Evolutionary conservation across 2,329 filamentous ascomycete species (phyloP), one percentile per base, ranked within the genome.

Genomic region (Sporothrix phasma): DNA sequence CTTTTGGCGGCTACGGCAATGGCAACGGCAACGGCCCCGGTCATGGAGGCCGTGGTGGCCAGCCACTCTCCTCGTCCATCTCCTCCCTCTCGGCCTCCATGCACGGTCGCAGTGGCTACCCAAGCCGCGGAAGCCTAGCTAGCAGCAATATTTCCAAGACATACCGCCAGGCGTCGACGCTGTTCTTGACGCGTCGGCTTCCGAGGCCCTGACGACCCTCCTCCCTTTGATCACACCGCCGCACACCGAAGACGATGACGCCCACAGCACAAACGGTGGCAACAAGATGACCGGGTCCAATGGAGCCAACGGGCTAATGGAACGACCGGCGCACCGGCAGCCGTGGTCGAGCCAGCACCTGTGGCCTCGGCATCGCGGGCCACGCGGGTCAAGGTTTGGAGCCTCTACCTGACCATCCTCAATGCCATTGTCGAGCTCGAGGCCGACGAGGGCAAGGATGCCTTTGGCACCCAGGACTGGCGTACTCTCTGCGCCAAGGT

Each of bases 371-470:
- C 91, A 62, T 92, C 89, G 47, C 85, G 88, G 69, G 89, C 87
- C 37, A 94, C 90, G 64, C 82, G 92, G 68, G 88, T 96, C 74
- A 99, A 97, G 76, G 88, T 97, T 68, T 99, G 94, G 94, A 96
- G 92, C 75, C 82, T 99, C 71, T 99, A 97, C 74, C 83, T 97
- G 68, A 96, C 92, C 19, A 88, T 97, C 60, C 80, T 97, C 67
- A 96, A 97, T 77, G 89, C 91, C 45, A 88, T 97, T 68, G 80
- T 96, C 41, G 93, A 97, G 72, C 80, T 97, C 72, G 91, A 92
- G 64, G 81, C 89, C 1, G 90, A 96, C 69, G 92, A 97, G 74
- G 94, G 93, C 59, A 96, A 94, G 78, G 84, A 88, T 61, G 84
- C 88, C 13, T 96, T 97, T 77, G 94, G 94, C 3, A 86, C 85